Percentiles rank a stretch among this genome's conserved stretches.
These are phyloP conservation scores for Diversispora epigaea DNA, from an alignment of 192 early-diverging fungal genomes.

Conservation along the genomic window DNA sequence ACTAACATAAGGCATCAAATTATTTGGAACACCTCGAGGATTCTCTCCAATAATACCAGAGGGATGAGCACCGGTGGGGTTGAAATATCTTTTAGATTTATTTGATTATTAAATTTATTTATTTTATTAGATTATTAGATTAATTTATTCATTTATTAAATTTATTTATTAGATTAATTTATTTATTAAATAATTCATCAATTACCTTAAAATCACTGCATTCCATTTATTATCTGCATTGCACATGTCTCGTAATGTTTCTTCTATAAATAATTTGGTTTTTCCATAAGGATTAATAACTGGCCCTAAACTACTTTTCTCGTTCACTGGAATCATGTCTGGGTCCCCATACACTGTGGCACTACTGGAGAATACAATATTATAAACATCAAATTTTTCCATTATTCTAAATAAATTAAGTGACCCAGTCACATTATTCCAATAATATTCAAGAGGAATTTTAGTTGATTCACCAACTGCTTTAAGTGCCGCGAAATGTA, in stretches of 20 bases:
- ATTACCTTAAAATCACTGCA: conserved; percentile 54
- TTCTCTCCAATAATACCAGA: conserved; percentile 92
- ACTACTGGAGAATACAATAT: conserved; percentile 93
- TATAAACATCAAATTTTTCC: conserved; percentile 76
- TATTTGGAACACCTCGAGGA: conserved; percentile 79
- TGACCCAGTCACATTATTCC: conserved; percentile 91
- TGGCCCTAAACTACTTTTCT: conserved; percentile 66
- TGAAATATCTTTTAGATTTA: conserved; percentile 85
- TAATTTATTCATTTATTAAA: background rate
- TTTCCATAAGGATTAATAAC: conserved; percentile 92
- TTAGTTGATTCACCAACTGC: conserved; percentile 79
- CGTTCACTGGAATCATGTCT: conserved; percentile 67
- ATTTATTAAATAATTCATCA: too few relatives aligned
- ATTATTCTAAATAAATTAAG: conserved; percentile 82
- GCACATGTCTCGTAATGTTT: conserved; percentile 75
- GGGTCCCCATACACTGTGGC: conserved; percentile 89
- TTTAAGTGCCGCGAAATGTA: conserved; percentile 90
- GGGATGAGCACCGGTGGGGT: conserved; percentile 90
- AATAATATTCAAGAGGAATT: conserved; percentile 87
- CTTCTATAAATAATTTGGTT: conserved; percentile 94
- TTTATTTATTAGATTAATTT: too few relatives aligned
- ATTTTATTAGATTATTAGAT: too few relatives aligned
- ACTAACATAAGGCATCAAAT: conserved; percentile 87
- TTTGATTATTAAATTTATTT: too few relatives aligned
- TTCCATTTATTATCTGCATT: conserved; percentile 62